Base-by-base conservation (phyloP, 2,329 filamentous ascomycete genomes). In the Fusarium sp. region DNA sequence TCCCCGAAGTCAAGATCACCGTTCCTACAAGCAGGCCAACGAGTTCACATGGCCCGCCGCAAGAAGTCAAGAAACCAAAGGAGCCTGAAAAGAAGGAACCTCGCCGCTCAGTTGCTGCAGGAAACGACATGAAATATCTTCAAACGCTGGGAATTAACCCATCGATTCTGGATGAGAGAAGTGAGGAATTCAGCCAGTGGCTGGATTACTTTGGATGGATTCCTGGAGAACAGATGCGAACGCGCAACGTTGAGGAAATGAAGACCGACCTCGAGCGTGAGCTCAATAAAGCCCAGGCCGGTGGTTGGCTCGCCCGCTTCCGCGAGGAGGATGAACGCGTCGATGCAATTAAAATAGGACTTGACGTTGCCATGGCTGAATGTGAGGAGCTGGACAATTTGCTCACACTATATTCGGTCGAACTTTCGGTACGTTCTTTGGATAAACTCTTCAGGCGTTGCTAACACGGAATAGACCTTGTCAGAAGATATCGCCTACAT, bases 401-500 rank as follows among this genome's bases (percentile, higher is more conserved):
- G 40, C 84, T 99, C 55, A 99, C 96, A 1, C 83, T 99, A 36
- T 99, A 99, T 80, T 94, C 93, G 48, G 96, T 98, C 28, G 96
- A 99, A 80, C 86, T 99, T 66, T 94, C 94, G 75, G 93, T 95
- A 87, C 84, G 92, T 82, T 60, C 9, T 23, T 39, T 43, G 39
- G 39, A 27, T 30, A 34, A 39, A 51, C 18, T 11, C 15, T 10
- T 8, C 18, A 11, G 15, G n/a, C 13, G 40, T 34, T 58, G 16
- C 73, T 75, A 63, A 78, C 48, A 23, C 11, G 7, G 2, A 30
- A 27, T 76, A 97, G 92, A 98, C 95, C 51, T 86, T 99, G 31
- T 94, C 95, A 60, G 95, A 98, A 52, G 96, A 99, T 75, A 97
- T 99, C 73, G 91, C 94, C 4, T 98, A 97, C 78, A 98, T 99